Conservation (phyloP, 192 early-diverging fungal genomes). For the Pilaira anomala region DNA sequence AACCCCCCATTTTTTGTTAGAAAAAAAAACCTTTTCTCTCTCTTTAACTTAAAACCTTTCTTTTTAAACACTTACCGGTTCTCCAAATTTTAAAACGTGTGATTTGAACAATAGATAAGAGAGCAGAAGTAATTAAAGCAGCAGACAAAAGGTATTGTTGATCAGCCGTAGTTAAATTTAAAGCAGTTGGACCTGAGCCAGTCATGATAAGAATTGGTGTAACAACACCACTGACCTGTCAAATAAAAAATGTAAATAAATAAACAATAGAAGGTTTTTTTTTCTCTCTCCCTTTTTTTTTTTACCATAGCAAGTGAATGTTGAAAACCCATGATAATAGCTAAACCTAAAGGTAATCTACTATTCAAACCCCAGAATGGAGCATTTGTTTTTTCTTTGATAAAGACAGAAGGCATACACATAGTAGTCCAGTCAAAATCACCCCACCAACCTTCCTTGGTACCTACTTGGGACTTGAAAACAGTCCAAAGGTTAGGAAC, state of each 20-base stretch:
- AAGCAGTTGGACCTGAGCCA: constrained; percentile 38
- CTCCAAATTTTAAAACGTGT: constrained; percentile 45
- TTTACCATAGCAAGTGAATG: constrained; percentile 13
- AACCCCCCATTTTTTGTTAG: too few species aligned
- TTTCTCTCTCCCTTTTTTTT: not conserved
- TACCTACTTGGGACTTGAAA: constrained; percentile 22
- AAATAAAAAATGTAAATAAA: not conserved
- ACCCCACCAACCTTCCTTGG: constrained; percentile 46
- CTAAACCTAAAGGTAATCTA: constrained; percentile 40
- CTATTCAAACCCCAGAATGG: constrained; percentile 52
- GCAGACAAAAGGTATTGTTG: constrained; percentile 48
- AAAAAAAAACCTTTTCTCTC: too few species aligned
- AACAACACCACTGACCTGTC: constrained; percentile 40
- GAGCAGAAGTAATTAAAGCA: constrained; percentile 50
- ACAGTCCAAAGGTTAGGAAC: constrained; percentile 12
- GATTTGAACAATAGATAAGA: constrained; percentile 52
- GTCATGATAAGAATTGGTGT: constrained; percentile 46
- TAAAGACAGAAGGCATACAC: constrained; percentile 43
- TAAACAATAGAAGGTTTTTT: not conserved
- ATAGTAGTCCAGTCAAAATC: constrained; percentile 41
- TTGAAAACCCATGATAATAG: constrained; percentile 43
- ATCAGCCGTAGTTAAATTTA: constrained; percentile 39
- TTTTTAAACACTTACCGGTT: constrained; percentile 10
- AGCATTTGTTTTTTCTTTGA: constrained; percentile 28
- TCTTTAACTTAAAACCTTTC: not conserved